Conservation (phyloP, 2,329 filamentous ascomycete genomes). For the Verticillium tricorpus region DNA sequence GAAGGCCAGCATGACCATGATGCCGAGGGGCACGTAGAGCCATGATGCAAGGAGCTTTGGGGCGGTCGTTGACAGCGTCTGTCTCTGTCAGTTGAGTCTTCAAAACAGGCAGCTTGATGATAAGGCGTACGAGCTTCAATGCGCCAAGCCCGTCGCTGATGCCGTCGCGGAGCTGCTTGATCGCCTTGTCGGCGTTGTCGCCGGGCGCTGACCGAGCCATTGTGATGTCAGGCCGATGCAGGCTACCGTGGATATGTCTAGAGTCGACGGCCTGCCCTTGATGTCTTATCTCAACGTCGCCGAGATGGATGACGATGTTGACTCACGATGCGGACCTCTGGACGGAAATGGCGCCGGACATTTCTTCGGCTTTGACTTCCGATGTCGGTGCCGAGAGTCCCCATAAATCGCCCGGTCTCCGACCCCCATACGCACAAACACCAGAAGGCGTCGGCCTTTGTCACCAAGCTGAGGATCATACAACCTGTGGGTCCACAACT, state of each 20-base stretch:
- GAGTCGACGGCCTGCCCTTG: background rate
- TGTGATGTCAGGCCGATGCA: background rate
- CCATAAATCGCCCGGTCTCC: background rate
- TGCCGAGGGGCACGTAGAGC: slow-evolving; percentile 45
- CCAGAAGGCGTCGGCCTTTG: background rate
- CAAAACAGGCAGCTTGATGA: background rate
- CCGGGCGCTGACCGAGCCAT: background rate
- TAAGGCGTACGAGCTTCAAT: slow-evolving; percentile 5
- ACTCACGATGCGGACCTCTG: background rate
- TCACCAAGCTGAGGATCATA: background rate
- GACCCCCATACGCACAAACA: background rate
- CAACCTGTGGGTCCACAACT: no score
- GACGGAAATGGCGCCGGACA: background rate
- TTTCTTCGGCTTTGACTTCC: background rate
- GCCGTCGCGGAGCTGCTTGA: background rate
- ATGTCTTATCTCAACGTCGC: background rate
- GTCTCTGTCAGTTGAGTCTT: background rate
- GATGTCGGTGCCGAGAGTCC: background rate
- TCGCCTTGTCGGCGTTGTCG: background rate
- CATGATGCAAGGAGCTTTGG: slow-evolving; percentile 32
- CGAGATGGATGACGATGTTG: background rate
- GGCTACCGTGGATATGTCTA: background rate
- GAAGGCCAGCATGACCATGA: slow-evolving; percentile 32
- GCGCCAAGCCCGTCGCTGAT: background rate
- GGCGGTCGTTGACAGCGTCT: slow-evolving; percentile 12